These are phyloP conservation scores for Lentinula aciculospora DNA, from an alignment of 768 basidiomycete species.

Conservation along the genomic window DNA sequence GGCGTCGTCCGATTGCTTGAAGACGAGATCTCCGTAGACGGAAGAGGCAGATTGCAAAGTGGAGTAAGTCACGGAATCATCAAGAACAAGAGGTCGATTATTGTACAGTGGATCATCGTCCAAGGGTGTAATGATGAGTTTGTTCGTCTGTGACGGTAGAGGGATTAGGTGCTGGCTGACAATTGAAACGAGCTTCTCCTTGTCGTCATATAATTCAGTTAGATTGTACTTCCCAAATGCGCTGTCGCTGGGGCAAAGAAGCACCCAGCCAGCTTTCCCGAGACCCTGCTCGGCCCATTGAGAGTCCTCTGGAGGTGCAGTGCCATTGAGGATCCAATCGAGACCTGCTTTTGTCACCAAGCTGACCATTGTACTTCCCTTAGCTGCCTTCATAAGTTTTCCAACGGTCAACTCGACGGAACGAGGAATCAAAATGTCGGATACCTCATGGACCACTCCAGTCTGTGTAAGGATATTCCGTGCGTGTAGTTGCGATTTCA, in stretches of 20 bases:
- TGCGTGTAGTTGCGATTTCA: conserved; percentile 55
- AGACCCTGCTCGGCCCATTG: conserved; percentile 51
- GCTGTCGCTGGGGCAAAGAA: conserved; percentile 88
- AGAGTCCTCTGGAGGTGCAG: conserved; percentile 65
- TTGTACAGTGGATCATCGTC: conserved; percentile 37
- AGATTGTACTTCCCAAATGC: conserved; percentile 88
- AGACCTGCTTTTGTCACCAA: conserved; percentile 81
- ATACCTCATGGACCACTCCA: conserved; percentile 87
- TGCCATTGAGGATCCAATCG: conserved; percentile 89
- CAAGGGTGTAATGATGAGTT: neutral
- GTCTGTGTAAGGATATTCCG: conserved; percentile 76
- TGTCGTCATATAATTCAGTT: conserved; percentile 60
- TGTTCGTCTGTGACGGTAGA: conserved; percentile 20
- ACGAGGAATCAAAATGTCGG: conserved; percentile 81
- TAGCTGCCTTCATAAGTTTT: conserved; percentile 88
- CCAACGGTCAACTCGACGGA: conserved; percentile 80
- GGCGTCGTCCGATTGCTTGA: conserved; percentile 46
- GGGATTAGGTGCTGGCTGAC: conserved; percentile 78
- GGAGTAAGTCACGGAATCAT: conserved; percentile 65
- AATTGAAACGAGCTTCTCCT: conserved; percentile 46
- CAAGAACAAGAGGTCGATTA: conserved; percentile 68
- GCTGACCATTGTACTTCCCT: conserved; percentile 83
- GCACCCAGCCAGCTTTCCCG: conserved; percentile 67
- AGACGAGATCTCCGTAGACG: conserved; percentile 78
- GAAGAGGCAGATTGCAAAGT: conserved; percentile 68